These are phyloP conservation scores for Candolleomyces eurysporus DNA, from an alignment of 768 basidiomycete genomes.

Conservation along the genomic window DNA sequence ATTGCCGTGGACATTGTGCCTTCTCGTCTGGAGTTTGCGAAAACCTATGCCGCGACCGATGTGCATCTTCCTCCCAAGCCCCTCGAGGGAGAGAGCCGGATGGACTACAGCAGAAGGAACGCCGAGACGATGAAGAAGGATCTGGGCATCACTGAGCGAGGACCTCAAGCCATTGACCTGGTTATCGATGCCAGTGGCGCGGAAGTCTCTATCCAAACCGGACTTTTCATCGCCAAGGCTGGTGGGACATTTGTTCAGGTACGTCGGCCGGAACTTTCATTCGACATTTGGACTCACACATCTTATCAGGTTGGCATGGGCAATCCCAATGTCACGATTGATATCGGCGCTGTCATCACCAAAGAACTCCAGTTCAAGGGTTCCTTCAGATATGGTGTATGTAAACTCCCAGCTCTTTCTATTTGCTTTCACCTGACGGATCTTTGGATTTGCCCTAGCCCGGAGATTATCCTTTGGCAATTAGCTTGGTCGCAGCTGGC, in stretches of 20 bases:
- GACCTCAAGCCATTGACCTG: constrained; percentile 71
- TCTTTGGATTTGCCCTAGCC: constrained; percentile 41
- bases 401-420: constrained; percentile 18
- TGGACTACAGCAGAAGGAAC: constrained; percentile 72
- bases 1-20: constrained; percentile 82
- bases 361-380: constrained; percentile 86
- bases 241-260: constrained; percentile 78
- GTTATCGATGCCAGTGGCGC: constrained; percentile 93
- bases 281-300: not conserved
- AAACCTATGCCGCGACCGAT: constrained; percentile 80
- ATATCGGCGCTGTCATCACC: constrained; percentile 63
- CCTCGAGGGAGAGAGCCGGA: constrained; percentile 62
- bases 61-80: constrained; percentile 59
- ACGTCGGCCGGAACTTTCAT: constrained; percentile 6
- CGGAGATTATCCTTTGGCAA: constrained; percentile 83
- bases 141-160: constrained; percentile 70
- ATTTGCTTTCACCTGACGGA: constrained; percentile 1
- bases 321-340: constrained; percentile 67
- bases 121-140: constrained; percentile 62
- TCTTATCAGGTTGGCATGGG: constrained; percentile 80
- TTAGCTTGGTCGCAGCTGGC: constrained; percentile 78
- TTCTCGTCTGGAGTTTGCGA: constrained; percentile 82
- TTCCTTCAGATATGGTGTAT: constrained; percentile 87
- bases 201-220: constrained; percentile 89
- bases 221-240: constrained; percentile 66